Conservation (phyloP, 257 asterid genomes). For the Agastache rugosa region DNA sequence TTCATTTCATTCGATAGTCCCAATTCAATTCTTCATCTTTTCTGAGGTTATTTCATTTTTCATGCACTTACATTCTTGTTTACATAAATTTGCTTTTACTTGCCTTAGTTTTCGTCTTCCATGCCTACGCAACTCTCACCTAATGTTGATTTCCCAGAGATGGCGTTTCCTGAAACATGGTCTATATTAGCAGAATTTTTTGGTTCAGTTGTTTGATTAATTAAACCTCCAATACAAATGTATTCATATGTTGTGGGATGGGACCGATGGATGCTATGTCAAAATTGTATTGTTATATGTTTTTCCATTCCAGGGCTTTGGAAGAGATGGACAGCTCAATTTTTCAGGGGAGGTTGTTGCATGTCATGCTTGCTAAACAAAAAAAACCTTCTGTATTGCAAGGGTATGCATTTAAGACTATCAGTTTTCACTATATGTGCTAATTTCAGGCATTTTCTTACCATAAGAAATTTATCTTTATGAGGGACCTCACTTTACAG, state of each 20-base stretch:
- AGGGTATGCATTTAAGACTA: constrained; percentile 52
- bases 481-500: constrained; percentile 45
- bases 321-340: constrained; percentile 75
- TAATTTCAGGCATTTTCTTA: constrained; percentile 7
- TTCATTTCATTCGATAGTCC: constrained; percentile 12
- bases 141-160: background rate
- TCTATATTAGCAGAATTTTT: constrained; percentile 1
- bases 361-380: constrained; percentile 87
- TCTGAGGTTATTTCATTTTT: background rate
- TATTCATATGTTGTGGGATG: background rate
- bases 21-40: constrained; percentile 27
- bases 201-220: constrained; percentile 20
- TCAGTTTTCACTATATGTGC: constrained; percentile 9
- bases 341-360: constrained; percentile 95
- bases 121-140: background rate
- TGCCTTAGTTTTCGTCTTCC: constrained; percentile 10
- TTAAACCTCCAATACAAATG: background rate
- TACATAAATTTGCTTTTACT: constrained; percentile 14
- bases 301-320: constrained; percentile 67
- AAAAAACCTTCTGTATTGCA: constrained; percentile 49
- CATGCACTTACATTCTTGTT: background rate
- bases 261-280: background rate
- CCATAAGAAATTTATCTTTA: constrained; percentile 23
- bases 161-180: background rate
- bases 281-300: constrained; percentile 10